phyloP scores from a whole-genome alignment of 257 asterid species.

The Solanum ossicruentum region DNA sequence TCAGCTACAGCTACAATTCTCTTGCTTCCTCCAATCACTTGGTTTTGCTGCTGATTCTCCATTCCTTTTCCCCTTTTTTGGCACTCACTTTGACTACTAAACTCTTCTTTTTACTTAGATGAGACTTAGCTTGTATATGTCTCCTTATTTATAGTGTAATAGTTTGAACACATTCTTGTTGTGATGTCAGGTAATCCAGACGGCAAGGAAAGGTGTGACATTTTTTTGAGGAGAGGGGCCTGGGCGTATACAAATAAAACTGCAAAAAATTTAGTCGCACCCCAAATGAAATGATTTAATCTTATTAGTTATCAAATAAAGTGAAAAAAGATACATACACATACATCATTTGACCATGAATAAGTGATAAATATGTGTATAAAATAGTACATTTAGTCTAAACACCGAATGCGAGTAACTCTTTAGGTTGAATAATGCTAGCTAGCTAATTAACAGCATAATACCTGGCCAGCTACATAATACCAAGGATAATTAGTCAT shows the following conservation, averaged over 20 bases:
- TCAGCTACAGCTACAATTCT: slow-evolving; percentile 24
- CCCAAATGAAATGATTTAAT: not conserved
- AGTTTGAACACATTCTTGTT: not conserved
- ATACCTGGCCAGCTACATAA: not conserved
- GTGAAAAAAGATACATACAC: not conserved
- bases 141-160: not conserved
- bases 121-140: not conserved
- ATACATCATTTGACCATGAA: not conserved
- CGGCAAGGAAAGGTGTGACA: not conserved
- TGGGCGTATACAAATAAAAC: not conserved
- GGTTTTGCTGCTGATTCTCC: slow-evolving; percentile 33
- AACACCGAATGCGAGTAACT: not conserved
- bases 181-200: not conserved
- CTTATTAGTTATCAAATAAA: not conserved
- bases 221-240: not conserved
- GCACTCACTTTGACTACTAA: not conserved
- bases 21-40: slow-evolving; percentile 21
- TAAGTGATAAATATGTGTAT: not conserved
- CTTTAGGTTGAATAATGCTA: not conserved
- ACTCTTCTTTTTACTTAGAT: not conserved
- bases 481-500: not conserved
- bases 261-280: not conserved
- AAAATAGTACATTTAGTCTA: not conserved
- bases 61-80: not conserved
- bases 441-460: not conserved